Conservation (phyloP, 2,329 filamentous ascomycete species). For the Paecilomyces formosus region DNA sequence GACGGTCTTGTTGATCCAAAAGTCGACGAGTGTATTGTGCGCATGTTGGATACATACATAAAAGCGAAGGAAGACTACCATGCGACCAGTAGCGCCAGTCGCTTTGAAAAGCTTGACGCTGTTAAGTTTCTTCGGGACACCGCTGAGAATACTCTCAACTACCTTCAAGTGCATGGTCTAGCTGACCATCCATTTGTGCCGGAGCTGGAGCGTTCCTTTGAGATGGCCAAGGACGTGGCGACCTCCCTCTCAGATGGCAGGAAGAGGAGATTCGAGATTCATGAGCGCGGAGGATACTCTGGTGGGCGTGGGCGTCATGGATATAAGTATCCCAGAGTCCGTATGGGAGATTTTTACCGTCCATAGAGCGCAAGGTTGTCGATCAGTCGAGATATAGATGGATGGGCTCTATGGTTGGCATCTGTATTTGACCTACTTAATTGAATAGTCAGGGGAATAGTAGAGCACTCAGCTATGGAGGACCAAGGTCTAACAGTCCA, state of each 20-base stretch:
- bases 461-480: background rate
- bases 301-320: background rate
- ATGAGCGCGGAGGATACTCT: background rate
- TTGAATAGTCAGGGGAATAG: background rate
- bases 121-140: slow-evolving; percentile 38
- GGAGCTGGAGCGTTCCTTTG: slow-evolving; percentile 26
- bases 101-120: slow-evolving; percentile 14
- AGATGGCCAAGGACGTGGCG: slow-evolving; percentile 26
- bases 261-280: slow-evolving; percentile 30
- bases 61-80: slow-evolving; percentile 31
- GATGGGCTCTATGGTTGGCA: background rate
- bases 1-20: slow-evolving; percentile 3
- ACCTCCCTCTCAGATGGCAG: slow-evolving; percentile 28
- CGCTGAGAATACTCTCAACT: slow-evolving; percentile 33
- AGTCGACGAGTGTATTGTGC: slow-evolving; percentile 14
- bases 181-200: slow-evolving; percentile 19
- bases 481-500: background rate
- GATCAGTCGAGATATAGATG: background rate
- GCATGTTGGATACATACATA: slow-evolving; percentile 24
- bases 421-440: background rate
- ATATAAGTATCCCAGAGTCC: background rate
- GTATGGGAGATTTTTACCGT: slow-evolving; percentile 19
- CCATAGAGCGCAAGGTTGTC: slow-evolving; percentile 2
- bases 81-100: slow-evolving; percentile 15
- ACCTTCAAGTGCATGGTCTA: slow-evolving; percentile 18